These are phyloP conservation scores for Astrephomene gubernaculifera DNA, from an alignment of 139 green algal genomes.

Conservation along the genomic window DNA sequence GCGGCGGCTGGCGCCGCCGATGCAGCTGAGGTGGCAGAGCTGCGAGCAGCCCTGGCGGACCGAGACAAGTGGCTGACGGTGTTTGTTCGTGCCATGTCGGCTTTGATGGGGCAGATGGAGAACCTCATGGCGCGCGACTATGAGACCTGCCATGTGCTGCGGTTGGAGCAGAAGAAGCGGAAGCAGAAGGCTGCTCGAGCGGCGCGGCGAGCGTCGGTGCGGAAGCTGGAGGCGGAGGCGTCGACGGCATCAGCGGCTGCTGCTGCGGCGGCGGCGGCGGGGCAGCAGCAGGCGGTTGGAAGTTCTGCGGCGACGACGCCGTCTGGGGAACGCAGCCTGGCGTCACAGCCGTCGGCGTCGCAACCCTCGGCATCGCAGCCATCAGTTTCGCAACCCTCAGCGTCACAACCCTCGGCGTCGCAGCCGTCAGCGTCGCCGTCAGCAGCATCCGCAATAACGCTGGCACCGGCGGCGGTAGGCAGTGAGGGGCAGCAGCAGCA, in stretches of 20 bases:
- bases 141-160: constrained; percentile 1
- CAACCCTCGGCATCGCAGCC: no score
- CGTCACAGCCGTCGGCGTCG: no score
- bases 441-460: neutral
- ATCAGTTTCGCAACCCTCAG: neutral
- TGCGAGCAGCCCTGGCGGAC: neutral
- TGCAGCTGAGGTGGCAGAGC: neutral
- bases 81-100: neutral
- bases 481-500: neutral
- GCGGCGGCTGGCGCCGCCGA: neutral
- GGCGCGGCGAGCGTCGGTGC: neutral
- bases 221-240: neutral
- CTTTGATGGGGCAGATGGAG: constrained; percentile 21
- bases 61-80: constrained; percentile 8
- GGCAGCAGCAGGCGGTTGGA: no score
- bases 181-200: neutral
- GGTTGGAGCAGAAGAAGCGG: constrained; percentile 19
- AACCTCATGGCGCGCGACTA: constrained; percentile 17
- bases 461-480: neutral
- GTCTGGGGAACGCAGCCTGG: no score
- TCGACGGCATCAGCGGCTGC: neutral
- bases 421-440: neutral
- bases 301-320: no score
- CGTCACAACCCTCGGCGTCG: neutral
- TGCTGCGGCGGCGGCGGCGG: no score